Percentiles rank a stretch among this genome's conserved stretches.
These are phyloP conservation scores for Leccinum subatratum DNA, from an alignment of 1,284 basidiomycete genomes.

Conservation along the genomic window DNA sequence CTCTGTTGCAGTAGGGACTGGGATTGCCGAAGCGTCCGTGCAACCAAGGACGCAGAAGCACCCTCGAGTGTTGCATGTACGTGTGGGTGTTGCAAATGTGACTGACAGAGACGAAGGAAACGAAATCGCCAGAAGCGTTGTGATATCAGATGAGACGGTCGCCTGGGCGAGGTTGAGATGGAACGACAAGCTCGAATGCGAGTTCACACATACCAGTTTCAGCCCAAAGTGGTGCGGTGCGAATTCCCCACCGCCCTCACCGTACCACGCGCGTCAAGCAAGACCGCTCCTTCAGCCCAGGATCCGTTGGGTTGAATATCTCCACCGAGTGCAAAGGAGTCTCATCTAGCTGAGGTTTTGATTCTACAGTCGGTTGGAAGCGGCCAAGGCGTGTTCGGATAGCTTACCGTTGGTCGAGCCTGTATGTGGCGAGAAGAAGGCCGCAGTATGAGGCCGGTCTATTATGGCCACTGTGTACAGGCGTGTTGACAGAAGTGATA, in stretches of 20 bases:
- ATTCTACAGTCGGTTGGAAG: conserved; percentile 43
- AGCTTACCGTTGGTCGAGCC: conserved; percentile 70
- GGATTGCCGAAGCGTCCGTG: conserved; percentile 59
- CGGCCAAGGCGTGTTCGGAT: conserved; percentile 8
- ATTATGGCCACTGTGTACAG: conserved; percentile 46
- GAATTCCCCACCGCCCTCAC: conserved; percentile 81
- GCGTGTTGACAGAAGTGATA: not conserved
- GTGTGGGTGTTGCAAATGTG: conserved; percentile 65
- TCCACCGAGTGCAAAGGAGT: conserved; percentile 10
- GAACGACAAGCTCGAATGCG: not conserved
- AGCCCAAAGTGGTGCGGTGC: conserved; percentile 81
- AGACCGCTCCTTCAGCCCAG: conserved; percentile 72
- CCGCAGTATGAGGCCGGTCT: conserved; percentile 81
- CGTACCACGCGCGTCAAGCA: conserved; percentile 80
- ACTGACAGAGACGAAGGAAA: conserved; percentile 45
- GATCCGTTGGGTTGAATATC: no score
- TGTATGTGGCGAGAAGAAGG: conserved; percentile 68
- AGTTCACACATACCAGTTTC: conserved; percentile 60
- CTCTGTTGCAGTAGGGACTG: conserved; percentile 43
- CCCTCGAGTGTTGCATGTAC: conserved; percentile 48
- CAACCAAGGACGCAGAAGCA: conserved; percentile 53
- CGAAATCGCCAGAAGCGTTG: conserved; percentile 46
- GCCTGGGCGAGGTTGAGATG: conserved; percentile 47
- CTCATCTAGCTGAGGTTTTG: conserved; percentile 74
- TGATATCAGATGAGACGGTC: conserved; percentile 81